These are phyloP conservation scores for Solanum infundibuliforme DNA, from an alignment of 257 asterid species.

Conservation along the genomic window DNA sequence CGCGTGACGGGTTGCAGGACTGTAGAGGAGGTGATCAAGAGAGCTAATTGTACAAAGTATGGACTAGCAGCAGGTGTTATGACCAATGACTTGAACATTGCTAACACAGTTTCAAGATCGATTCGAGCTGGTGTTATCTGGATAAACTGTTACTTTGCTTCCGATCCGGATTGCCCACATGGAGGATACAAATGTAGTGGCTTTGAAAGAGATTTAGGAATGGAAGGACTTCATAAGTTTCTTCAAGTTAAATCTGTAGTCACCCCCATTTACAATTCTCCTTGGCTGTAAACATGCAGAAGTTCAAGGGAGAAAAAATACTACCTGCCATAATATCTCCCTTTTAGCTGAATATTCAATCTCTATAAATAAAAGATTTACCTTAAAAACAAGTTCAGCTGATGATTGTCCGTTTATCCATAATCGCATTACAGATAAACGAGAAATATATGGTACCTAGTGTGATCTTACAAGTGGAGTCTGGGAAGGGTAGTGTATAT, in stretches of 20 bases:
- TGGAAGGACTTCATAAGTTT: slow-evolving; percentile 46
- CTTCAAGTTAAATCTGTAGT: slow-evolving; percentile 61
- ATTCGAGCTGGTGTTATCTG: slow-evolving; percentile 67
- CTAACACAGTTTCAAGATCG: slow-evolving; percentile 76
- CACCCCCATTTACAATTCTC: slow-evolving; percentile 63
- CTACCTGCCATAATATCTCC: not conserved
- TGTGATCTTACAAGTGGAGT: not conserved
- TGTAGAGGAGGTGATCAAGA: slow-evolving; percentile 62
- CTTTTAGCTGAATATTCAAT: not conserved
- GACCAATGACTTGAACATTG: slow-evolving; percentile 67
- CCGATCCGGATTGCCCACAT: slow-evolving; percentile 38
- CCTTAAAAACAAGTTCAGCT: too few species aligned
- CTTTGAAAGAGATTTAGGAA: slow-evolving; percentile 65
- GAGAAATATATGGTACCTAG: not conserved
- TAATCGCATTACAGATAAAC: too few species aligned
- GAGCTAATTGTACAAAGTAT: slow-evolving; percentile 56
- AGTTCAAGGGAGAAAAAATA: not conserved
- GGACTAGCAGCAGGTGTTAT: slow-evolving; percentile 83
- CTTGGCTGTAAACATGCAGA: slow-evolving; percentile 49
- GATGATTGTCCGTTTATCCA: too few species aligned
- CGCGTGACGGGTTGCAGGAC: slow-evolving; percentile 5
- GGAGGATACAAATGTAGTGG: slow-evolving; percentile 93
- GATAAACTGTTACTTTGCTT: slow-evolving; percentile 71
- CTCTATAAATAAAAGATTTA: not conserved
- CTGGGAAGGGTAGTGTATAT: not conserved